These are phyloP conservation scores for Coemansia reversa DNA, from an alignment of 192 early-diverging fungal species.

Conservation along the genomic window DNA sequence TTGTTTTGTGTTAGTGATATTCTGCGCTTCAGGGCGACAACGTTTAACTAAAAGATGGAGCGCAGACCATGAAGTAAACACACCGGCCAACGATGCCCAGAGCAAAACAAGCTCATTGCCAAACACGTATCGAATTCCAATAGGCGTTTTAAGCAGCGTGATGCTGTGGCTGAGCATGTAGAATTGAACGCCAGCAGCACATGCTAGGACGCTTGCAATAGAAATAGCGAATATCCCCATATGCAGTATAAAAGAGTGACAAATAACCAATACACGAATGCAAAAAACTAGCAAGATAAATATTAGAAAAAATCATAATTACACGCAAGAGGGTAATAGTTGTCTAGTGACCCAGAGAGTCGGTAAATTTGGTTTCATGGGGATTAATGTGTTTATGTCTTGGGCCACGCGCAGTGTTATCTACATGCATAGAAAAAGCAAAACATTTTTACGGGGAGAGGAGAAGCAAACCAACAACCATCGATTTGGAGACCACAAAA, in stretches of 20 bases:
- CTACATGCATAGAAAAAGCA: too few relatives aligned
- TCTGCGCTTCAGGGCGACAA: not conserved
- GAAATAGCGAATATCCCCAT: not conserved
- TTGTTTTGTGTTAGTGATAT: not conserved
- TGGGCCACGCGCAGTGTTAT: too few relatives aligned
- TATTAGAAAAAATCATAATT: not conserved
- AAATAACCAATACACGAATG: not conserved
- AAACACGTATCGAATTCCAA: slow-evolving; percentile 10
- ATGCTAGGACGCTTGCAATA: slow-evolving; percentile 7
- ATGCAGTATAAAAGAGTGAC: not conserved
- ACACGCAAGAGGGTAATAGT: not conserved
- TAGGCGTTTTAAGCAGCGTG: not conserved
- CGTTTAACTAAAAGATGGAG: slow-evolving; percentile 17
- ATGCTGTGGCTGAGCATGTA: slow-evolving; percentile 10
- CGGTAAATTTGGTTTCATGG: too few relatives aligned
- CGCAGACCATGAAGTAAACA: slow-evolving; percentile 18
- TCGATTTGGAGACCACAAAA: too few relatives aligned
- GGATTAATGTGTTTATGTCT: too few relatives aligned
- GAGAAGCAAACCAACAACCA: too few relatives aligned
- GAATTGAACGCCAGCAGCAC: slow-evolving; percentile 10
- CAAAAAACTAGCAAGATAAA: too few relatives aligned
- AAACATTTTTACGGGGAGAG: too few relatives aligned
- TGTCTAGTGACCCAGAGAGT: not conserved
- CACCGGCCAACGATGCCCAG: slow-evolving; percentile 25
- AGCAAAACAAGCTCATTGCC: slow-evolving; percentile 25